Conservation (phyloP, 306 rosid genomes). For the Corylus avellana region DNA sequence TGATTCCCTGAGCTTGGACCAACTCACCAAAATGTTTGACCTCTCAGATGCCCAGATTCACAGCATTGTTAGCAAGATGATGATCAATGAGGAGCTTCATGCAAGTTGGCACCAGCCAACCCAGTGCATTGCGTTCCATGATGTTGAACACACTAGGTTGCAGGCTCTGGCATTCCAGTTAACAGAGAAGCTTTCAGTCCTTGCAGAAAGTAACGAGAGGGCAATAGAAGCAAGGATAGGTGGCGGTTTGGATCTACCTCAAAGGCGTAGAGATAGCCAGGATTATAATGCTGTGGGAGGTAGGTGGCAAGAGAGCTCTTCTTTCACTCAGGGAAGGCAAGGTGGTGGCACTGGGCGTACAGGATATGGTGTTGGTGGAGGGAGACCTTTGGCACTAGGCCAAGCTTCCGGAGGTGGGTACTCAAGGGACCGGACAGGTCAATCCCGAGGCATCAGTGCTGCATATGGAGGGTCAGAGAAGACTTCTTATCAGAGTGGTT, state of each 20-base stretch:
- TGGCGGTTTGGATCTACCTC: constrained; percentile 80
- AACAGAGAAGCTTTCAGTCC: constrained; percentile 78
- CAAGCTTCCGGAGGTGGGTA: constrained; percentile 53
- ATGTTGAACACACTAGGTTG: constrained; percentile 61
- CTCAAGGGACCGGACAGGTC: constrained; percentile 51
- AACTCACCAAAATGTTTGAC: constrained; percentile 72
- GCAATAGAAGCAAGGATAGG: constrained; percentile 83
- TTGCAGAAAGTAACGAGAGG: constrained; percentile 89
- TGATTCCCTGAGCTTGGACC: constrained; percentile 72
- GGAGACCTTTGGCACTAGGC: constrained; percentile 41
- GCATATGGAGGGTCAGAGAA: constrained; percentile 65
- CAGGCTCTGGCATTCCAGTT: constrained; percentile 83
- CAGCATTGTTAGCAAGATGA: constrained; percentile 86
- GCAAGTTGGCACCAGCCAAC: constrained; percentile 74
- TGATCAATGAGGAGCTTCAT: constrained; percentile 89
- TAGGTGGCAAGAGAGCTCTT: constrained; percentile 82
- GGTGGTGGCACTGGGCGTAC: constrained; percentile 60
- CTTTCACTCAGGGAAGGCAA: constrained; percentile 67
- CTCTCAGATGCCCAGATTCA: constrained; percentile 61
- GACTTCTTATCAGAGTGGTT: constrained; percentile 45
- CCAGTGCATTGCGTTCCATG: constrained; percentile 56
- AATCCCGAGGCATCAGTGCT: constrained; percentile 45
- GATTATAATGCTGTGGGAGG: constrained; percentile 60
- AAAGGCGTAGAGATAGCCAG: constrained; percentile 81
- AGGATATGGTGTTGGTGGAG: constrained; percentile 60